phyloP scores from a whole-genome alignment of 2,329 filamentous ascomycete genomes.

The Trichophaea hybrida region DNA sequence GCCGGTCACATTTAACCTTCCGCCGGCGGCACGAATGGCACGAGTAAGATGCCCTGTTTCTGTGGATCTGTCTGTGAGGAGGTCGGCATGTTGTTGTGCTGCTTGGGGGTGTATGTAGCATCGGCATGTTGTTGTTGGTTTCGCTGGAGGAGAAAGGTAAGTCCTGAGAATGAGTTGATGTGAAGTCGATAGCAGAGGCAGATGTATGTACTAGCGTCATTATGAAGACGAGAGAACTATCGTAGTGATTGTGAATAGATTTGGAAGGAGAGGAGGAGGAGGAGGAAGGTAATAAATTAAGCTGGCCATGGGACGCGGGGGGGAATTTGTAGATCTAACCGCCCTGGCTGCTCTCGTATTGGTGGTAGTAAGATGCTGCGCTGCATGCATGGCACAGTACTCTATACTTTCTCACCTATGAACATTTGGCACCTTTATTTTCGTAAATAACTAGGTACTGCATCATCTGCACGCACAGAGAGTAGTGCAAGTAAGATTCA shows the following conservation, averaged over 20 bases:
- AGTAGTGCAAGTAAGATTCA: not conserved
- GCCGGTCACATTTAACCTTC: slow-evolving; percentile 27
- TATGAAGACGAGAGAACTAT: not conserved
- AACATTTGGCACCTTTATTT: no score
- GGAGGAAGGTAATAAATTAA: no score
- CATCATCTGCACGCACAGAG: not conserved
- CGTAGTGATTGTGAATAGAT: no score
- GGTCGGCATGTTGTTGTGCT: not conserved
- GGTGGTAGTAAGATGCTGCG: no score
- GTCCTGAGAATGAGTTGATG: not conserved
- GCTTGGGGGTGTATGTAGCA: not conserved
- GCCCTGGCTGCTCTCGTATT: no score
- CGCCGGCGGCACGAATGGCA: slow-evolving; percentile 27
- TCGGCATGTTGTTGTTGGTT: not conserved
- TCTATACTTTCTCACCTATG: no score
- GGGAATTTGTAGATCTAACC: no score
- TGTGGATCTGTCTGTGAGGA: slow-evolving; percentile 25
- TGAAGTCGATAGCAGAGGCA: not conserved
- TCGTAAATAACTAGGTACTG: no score
- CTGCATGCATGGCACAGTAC: no score
- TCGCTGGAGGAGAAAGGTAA: not conserved
- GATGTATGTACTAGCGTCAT: not conserved
- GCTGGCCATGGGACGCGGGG: no score
- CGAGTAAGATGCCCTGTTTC: slow-evolving; percentile 27
- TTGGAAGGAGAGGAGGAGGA: no score